These are phyloP conservation scores for Phytophthora meadii DNA, from an alignment of 352 stramenopile genomes.

Conservation along the genomic window DNA sequence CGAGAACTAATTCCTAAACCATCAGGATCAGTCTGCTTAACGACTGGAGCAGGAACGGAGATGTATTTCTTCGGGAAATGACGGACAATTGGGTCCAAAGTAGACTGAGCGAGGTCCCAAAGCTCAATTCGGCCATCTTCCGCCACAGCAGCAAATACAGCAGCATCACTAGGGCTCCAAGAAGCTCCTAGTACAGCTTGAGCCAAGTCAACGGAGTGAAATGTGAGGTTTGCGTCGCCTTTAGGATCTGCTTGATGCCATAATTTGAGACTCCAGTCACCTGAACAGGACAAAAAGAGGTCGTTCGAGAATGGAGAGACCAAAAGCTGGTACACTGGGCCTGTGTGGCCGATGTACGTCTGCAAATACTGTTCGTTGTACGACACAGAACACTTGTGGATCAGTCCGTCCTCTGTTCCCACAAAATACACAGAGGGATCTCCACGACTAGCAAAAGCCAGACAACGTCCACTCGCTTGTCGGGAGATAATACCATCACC, in stretches of 20 bases:
- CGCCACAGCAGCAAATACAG: constrained; percentile 85
- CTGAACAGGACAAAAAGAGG: constrained; percentile 89
- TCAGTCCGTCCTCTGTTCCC: constrained; percentile 91
- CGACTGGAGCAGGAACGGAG: constrained; percentile 9
- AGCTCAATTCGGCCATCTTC: constrained; percentile 93
- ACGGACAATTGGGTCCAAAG: constrained; percentile 84
- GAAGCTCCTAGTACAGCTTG: constrained; percentile 85
- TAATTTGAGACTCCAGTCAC: constrained; percentile 91
- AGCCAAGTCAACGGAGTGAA: constrained; percentile 77
- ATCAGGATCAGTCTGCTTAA: constrained; percentile 8
- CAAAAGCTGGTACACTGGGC: constrained; percentile 89
- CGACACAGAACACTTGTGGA: constrained; percentile 93
- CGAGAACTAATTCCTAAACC: constrained; percentile 1
- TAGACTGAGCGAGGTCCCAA: constrained; percentile 89
- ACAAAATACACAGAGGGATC: constrained; percentile 91
- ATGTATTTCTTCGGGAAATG: constrained; percentile 73
- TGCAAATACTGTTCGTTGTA: constrained; percentile 96
- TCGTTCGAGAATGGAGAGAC: constrained; percentile 88
- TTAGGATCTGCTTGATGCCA: constrained; percentile 72
- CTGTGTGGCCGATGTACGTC: constrained; percentile 89
- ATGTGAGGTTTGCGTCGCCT: constrained; percentile 61
- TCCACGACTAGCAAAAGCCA: constrained; percentile 82
- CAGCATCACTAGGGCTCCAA: constrained; percentile 87
- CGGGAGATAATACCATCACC: constrained; percentile 85
- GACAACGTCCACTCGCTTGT: constrained; percentile 85